Evolutionary conservation across 495 filamentous ascomycete genomes (phyloP), one percentile per base, ranked within the genome.

Genomic region (Podospora sp.): DNA sequence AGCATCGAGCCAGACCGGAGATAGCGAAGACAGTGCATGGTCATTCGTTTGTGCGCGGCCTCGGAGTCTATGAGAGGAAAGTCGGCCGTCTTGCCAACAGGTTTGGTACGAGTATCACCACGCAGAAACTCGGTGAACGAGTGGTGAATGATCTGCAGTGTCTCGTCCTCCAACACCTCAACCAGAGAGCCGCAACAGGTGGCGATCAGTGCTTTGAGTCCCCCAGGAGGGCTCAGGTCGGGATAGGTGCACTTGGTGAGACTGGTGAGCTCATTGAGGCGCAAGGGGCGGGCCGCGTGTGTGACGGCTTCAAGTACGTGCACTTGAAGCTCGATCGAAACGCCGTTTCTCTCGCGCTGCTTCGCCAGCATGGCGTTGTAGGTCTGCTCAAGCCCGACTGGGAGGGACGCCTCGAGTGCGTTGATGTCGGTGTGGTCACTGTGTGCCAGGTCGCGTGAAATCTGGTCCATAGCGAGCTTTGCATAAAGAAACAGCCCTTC

Each of bases 111-210:
- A 52, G 21, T 61, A 22, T 51, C 35, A 51, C 77, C 77, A 22
- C 69, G 58, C n/a, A 85, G 72, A 66, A 80, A 86, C 63, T 86
- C 84, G 16, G 83, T 83, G 51, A 85, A 80, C 27, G 83, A 84
- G 66, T 85, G 84, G 60, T 86, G 84, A 51, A 85, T 77, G 14
- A 84, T 72, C 14, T 69, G 75, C 20, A 85, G 71, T 0, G 79
- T 82, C 66, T 85, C 83, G 62, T 84, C 79, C 22, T 76, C 74
- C 4, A 81, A 69, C 29, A 85, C 72, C 65, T 84, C 78, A 0
- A 85, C 69, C 53, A 85, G 70, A 16, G 80, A 77, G 5, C 82
- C 84, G 72, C 80, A 83, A 63, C 62, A 73, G 35, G 25, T 58
- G 36, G 6, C 26, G 50, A 71, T 52, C 18, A 71, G 52, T 2